phyloP scores from a whole-genome alignment of 352 stramenopile genomes.

The Globisporangium ultimum region DNA sequence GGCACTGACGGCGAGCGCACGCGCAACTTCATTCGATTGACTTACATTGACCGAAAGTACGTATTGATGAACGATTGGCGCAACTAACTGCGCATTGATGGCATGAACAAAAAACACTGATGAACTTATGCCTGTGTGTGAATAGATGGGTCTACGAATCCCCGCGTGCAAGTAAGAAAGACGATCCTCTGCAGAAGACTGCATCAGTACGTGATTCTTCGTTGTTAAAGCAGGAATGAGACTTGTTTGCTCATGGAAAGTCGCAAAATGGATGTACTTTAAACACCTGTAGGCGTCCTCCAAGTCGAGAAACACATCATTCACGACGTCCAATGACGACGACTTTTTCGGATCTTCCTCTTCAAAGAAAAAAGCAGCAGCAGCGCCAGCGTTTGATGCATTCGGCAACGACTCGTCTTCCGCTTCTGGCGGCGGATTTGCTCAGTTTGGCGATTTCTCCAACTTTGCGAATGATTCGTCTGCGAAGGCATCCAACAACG shows the following conservation, averaged over 20 bases:
- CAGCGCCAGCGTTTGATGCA: constrained; percentile 30
- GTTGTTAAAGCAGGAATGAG: too few relatives aligned
- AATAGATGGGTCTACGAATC: constrained; percentile 79
- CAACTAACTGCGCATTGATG: too few relatives aligned
- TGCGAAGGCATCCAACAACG: constrained; percentile 24
- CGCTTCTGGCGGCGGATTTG: constrained; percentile 36
- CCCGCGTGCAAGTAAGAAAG: constrained; percentile 44
- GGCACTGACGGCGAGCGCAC: constrained; percentile 76
- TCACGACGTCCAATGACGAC: constrained; percentile 29
- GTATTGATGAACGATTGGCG: constrained; percentile 1
- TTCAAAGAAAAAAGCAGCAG: constrained; percentile 19
- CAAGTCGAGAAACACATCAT: constrained; percentile 44
- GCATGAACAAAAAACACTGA: too few relatives aligned
- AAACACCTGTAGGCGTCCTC: constrained; percentile 9
- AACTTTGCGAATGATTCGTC: constrained; percentile 47
- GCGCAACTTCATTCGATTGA: constrained; percentile 87
- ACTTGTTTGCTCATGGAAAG: too few relatives aligned
- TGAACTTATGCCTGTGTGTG: not conserved
- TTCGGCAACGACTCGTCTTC: constrained; percentile 16
- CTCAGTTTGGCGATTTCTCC: constrained; percentile 74
- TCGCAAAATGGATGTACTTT: not conserved
- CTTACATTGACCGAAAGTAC: constrained; percentile 86
- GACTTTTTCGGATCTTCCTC: constrained; percentile 42
- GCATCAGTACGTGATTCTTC: constrained; percentile 27
- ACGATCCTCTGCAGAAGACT: constrained; percentile 27